phyloP scores from a whole-genome alignment of 31 red algal species.

The Porphyra umbilicalis region DNA sequence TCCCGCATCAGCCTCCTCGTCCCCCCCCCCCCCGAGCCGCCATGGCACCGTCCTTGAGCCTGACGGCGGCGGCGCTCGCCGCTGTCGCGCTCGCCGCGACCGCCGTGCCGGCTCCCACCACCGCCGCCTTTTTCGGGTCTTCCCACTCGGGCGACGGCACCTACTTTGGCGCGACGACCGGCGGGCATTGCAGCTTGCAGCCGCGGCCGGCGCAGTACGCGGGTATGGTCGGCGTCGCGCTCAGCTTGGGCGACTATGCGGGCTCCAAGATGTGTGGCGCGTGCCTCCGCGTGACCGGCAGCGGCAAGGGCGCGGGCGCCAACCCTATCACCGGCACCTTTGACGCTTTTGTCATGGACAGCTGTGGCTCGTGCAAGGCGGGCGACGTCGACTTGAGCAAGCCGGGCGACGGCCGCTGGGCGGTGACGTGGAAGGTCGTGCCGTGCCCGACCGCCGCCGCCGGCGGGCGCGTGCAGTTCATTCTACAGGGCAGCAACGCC shows the following conservation, averaged over 20 bases:
- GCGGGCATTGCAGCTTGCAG: slow-evolving; percentile 27
- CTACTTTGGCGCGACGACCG: slow-evolving; percentile 28
- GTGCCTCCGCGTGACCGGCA: slow-evolving; percentile 7
- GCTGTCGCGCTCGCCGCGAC: neutral
- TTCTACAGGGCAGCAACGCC: slow-evolving; percentile 28
- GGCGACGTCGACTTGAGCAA: slow-evolving; percentile 9
- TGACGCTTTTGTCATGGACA: slow-evolving; percentile 5
- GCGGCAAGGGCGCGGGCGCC: slow-evolving; percentile 8
- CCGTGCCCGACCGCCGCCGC: slow-evolving; percentile 2
- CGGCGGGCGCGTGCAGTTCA: slow-evolving; percentile 4
- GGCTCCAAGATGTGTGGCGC: slow-evolving; percentile 6
- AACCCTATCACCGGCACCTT: slow-evolving; percentile 16
- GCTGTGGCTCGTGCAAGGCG: neutral
- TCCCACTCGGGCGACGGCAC: slow-evolving; percentile 36
- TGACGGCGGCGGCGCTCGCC: neutral
- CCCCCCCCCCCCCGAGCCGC: no score
- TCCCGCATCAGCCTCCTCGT: no score
- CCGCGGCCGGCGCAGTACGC: slow-evolving; percentile 23
- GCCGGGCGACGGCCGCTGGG: slow-evolving; percentile 19
- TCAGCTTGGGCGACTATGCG: slow-evolving; percentile 14
- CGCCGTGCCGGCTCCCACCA: neutral
- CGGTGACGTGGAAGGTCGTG: slow-evolving; percentile 7
- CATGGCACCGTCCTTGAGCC: no score
- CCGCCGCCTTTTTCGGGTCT: neutral
- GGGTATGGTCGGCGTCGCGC: slow-evolving; percentile 29